Evolutionary conservation across 371 early-diverging fungal species (phyloP).

Genomic region (Blakeslea trispora): DNA sequence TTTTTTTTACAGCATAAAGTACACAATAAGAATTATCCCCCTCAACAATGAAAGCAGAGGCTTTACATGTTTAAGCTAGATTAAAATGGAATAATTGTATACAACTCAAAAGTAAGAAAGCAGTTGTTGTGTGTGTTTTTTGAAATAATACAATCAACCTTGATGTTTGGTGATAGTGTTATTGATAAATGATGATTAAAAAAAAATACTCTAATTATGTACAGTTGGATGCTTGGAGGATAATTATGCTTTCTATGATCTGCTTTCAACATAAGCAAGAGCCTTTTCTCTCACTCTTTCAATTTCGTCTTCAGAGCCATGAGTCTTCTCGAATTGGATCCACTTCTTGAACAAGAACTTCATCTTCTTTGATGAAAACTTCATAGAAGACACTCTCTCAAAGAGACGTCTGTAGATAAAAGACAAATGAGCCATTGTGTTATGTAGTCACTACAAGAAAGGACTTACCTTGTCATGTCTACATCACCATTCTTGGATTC

Average conservation of each 20-base stretch:
- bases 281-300: slow-evolving; percentile 89
- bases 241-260: slow-evolving; percentile 19
- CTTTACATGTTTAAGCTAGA: too few species aligned
- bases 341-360: slow-evolving; percentile 98
- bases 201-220: slow-evolving; percentile 1
- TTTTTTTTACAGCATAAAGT: too few species aligned
- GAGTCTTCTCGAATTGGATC: slow-evolving; percentile 89
- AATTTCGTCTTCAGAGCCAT: slow-evolving; percentile 76
- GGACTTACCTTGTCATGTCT: slow-evolving; percentile 61
- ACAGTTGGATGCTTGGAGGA: background rate
- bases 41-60: too few species aligned
- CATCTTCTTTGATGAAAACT: slow-evolving; percentile 95
- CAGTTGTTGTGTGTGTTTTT: too few species aligned
- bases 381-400: slow-evolving; percentile 82
- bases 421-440: background rate
- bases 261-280: slow-evolving; percentile 80
- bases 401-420: slow-evolving; percentile 74
- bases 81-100: too few species aligned
- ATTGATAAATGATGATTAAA: background rate
- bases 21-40: too few species aligned
- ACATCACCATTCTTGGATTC: slow-evolving; percentile 79
- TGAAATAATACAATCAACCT: background rate
- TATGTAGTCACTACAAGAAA: background rate
- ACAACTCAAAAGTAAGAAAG: too few species aligned
- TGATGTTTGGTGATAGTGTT: background rate